Base-by-base conservation (phyloP, 2,329 filamentous ascomycete genomes). In the Colletotrichum cereale region DNA sequence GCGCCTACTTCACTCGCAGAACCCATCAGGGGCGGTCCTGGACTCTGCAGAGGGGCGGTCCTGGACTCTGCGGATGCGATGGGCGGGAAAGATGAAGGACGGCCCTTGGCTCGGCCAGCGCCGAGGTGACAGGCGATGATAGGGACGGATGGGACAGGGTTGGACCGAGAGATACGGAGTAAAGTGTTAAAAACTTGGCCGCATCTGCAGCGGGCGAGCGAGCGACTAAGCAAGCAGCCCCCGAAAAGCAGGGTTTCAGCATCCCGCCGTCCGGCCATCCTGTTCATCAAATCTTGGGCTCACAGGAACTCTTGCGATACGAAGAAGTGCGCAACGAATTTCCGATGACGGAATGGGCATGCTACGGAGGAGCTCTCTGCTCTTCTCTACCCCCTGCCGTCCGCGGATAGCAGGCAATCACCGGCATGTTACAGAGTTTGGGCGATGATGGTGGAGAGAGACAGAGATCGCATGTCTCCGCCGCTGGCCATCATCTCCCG, bases 211-310 rank as follows among this genome's bases (percentile, higher is more conserved):
- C 48, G 31, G 29, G 56, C 56, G 36, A 56, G 61, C 52, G 36
- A 53, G 67, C 53, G 60, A 52, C 50, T 29, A 36, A 58, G 66
- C 52, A 57, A 68, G 50, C 31, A 38, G 31, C 31, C 57, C 7
- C 34, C n/a, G 11, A 68, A 68, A 60, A 64, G 58, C 69, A 69
- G 34, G 69, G 69, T 72, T 72, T 72, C 69, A 72, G 65, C 65
- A 67, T 67, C 50, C 56, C 64, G 64, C 44, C n/a, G 31, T 55
- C 53, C 40, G 53, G 29, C 53, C 69, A 67, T 69, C 69, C 69
- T 69, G 58, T 42, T 69, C 47, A 63, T 63, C 61, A 55, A 63
- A 63, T 36, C 53, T 44, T 29, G 24, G 58, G 11, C 24, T 50
- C 2, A 7, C 57, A 21, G 67, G 38, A n/a, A 7, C 24, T 60